A percentile compares a stretch with the other conserved stretches of the same genome.
These are phyloP conservation scores for Cryptococcus hybrid DNA, from an alignment of 1,284 basidiomycete species.

Conservation along the genomic window DNA sequence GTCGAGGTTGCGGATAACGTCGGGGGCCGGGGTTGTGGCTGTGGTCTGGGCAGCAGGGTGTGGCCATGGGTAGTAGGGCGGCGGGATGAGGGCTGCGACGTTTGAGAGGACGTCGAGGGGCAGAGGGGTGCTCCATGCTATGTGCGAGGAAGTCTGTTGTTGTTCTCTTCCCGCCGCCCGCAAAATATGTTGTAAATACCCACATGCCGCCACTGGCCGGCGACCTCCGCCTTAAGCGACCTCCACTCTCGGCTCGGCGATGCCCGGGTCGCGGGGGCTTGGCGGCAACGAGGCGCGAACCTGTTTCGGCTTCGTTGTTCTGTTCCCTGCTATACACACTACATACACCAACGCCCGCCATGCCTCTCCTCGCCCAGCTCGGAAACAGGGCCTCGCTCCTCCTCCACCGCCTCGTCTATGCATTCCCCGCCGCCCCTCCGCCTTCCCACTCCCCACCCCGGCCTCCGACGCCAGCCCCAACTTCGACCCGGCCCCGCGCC, in stretches of 20 bases:
- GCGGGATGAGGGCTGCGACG: slow-evolving; percentile 32
- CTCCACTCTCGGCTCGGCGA: too few species aligned
- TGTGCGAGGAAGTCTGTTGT: too few species aligned
- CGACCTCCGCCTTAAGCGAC: too few species aligned
- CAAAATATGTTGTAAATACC: too few species aligned
- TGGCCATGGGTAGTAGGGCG: slow-evolving; percentile 29
- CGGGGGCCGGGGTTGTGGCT: background rate
- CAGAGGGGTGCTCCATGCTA: slow-evolving; percentile 4
- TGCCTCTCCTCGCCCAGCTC: slow-evolving; percentile 27
- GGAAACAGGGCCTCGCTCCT: slow-evolving; percentile 27
- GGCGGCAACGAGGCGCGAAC: too few species aligned
- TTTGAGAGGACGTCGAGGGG: slow-evolving; percentile 40
- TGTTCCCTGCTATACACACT: too few species aligned
- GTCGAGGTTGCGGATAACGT: slow-evolving; percentile 28
- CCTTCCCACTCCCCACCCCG: slow-evolving; percentile 3
- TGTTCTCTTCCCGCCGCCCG: too few species aligned
- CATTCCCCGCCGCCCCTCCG: slow-evolving; percentile 25
- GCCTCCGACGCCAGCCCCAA: slow-evolving; percentile 4
- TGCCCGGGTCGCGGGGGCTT: too few species aligned
- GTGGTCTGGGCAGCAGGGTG: background rate
- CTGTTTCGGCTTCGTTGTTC: too few species aligned
- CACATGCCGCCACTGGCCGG: too few species aligned
- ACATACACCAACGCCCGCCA: background rate
- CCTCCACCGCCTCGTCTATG: slow-evolving; percentile 39
- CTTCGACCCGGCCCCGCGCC: slow-evolving; percentile 7